phyloP scores from a whole-genome alignment of 768 basidiomycete genomes.

The Flagelloscypha sp. region DNA sequence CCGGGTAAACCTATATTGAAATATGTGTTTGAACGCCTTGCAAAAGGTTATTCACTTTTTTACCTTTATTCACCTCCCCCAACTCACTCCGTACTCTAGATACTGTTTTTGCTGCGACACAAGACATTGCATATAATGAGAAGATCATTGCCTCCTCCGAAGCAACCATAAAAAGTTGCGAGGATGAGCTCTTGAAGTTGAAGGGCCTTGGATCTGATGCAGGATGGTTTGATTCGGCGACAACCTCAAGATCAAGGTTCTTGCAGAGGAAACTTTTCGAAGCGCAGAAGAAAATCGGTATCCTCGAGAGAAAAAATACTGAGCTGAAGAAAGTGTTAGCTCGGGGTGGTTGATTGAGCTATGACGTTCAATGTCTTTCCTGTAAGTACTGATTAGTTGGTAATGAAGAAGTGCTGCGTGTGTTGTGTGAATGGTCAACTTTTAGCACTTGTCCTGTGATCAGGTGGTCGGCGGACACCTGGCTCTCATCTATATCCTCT shows the following conservation, averaged over 20 bases:
- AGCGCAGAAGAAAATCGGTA: slow-evolving; percentile 59
- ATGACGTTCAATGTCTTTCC: no score
- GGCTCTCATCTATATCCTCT: no score
- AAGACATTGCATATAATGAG: slow-evolving; percentile 76
- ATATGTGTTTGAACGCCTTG: slow-evolving; percentile 77
- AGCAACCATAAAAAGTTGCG: slow-evolving; percentile 57
- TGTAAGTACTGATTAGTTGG: no score
- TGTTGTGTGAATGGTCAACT: no score
- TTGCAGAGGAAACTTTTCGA: slow-evolving; percentile 68
- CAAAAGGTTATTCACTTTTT: slow-evolving; percentile 44
- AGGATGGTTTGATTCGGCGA: slow-evolving; percentile 40
- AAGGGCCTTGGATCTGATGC: slow-evolving; percentile 51
- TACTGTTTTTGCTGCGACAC: slow-evolving; percentile 66
- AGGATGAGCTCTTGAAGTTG: slow-evolving; percentile 65
- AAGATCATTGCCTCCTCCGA: slow-evolving; percentile 54
- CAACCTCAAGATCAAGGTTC: slow-evolving; percentile 53
- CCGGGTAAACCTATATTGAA: slow-evolving; percentile 89
- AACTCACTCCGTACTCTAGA: slow-evolving; percentile 35
- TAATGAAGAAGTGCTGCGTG: no score
- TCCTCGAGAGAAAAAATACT: slow-evolving; percentile 62
- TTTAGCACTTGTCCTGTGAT: no score
- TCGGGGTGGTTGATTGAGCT: slow-evolving; percentile 26
- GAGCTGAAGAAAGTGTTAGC: slow-evolving; percentile 54
- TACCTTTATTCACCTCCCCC: slow-evolving; percentile 2
- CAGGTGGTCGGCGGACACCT: no score